phyloP scores from a whole-genome alignment of 2,329 filamentous ascomycete species.

The Sporothrix luriei region DNA sequence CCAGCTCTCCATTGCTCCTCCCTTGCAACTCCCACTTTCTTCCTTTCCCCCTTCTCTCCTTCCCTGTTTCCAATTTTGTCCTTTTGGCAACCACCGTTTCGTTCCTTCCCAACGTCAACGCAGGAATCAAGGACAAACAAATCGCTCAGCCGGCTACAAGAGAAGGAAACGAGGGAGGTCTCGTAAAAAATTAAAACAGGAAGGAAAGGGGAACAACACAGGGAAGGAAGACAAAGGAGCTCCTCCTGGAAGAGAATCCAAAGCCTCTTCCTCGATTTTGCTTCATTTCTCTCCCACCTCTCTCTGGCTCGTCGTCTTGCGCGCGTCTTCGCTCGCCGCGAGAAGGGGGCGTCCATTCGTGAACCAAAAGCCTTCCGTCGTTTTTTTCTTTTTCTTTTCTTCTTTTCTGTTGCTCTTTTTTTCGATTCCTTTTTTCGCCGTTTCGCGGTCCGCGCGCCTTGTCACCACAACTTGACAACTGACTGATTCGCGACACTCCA shows the following conservation, averaged over 20 bases:
- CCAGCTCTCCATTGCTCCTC: slow-evolving; percentile 17
- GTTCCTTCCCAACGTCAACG: slow-evolving; percentile 25
- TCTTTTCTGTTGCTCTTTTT: neutral
- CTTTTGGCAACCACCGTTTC: neutral
- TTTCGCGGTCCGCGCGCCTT: slow-evolving; percentile 6
- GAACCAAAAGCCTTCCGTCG: slow-evolving; percentile 17
- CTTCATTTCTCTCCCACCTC: slow-evolving; percentile 10
- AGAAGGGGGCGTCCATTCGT: neutral
- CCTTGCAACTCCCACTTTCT: slow-evolving; percentile 22
- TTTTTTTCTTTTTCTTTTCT: neutral
- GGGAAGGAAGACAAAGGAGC: neutral
- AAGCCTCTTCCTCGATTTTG: slow-evolving; percentile 8
- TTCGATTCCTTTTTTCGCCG: slow-evolving; percentile 12
- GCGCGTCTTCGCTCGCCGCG: slow-evolving; percentile 9
- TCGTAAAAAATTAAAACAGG: slow-evolving; percentile 24
- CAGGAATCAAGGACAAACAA: slow-evolving; percentile 11
- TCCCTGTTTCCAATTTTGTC: slow-evolving; percentile 17
- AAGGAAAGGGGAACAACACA: slow-evolving; percentile 12
- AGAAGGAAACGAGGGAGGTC: slow-evolving; percentile 28
- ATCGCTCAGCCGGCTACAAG: neutral
- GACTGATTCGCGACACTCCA: slow-evolving; percentile 9
- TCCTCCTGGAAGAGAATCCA: neutral
- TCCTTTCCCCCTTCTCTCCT: slow-evolving; percentile 3
- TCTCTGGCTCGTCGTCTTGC: slow-evolving; percentile 2
- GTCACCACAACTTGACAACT: neutral